Evolutionary conservation across 768 basidiomycete genomes (phyloP).

Genomic region (Leucosporidium yakuticum): DNA sequence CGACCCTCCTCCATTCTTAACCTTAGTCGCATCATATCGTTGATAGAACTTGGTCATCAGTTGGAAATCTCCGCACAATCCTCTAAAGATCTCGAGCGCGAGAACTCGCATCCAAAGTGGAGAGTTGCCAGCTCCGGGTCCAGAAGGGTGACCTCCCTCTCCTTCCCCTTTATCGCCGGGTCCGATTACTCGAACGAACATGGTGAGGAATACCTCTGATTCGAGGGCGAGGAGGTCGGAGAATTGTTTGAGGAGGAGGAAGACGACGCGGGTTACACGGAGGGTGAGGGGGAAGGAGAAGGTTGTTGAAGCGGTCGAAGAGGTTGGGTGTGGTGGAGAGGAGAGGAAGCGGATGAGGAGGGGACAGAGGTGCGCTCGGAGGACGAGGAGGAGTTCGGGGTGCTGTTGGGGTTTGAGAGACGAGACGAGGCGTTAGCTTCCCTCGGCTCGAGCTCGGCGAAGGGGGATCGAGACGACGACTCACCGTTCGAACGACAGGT

Average conservation of each 20-base stretch:
- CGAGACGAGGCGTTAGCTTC: constrained; percentile 1
- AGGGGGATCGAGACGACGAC: constrained; percentile 15
- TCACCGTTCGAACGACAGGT: constrained; percentile 71
- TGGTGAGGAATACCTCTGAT: constrained; percentile 74
- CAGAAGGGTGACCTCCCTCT: constrained; percentile 38
- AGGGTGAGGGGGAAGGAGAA: constrained; percentile 56
- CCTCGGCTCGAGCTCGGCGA: neutral
- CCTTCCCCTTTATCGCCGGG: constrained; percentile 44
- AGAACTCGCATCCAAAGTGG: constrained; percentile 85
- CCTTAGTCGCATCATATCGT: constrained; percentile 53
- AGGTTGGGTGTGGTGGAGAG: constrained; percentile 11
- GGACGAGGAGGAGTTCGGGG: constrained; percentile 72
- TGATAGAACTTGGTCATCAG: constrained; percentile 73
- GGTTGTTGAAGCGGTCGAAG: constrained; percentile 34
- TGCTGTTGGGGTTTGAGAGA: constrained; percentile 64
- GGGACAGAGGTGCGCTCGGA: constrained; percentile 83
- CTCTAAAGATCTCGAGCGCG: constrained; percentile 86
- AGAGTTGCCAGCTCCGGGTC: constrained; percentile 34
- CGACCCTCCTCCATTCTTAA: constrained; percentile 14
- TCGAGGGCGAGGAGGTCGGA: constrained; percentile 71
- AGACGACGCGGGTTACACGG: constrained; percentile 86
- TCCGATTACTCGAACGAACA: constrained; percentile 46
- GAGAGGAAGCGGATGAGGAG: constrained; percentile 79
- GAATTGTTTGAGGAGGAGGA: constrained; percentile 87
- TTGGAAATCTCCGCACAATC: constrained; percentile 72